Conservation (phyloP, 2,329 filamentous ascomycete genomes). For the Raffaelea ambrosiae region DNA sequence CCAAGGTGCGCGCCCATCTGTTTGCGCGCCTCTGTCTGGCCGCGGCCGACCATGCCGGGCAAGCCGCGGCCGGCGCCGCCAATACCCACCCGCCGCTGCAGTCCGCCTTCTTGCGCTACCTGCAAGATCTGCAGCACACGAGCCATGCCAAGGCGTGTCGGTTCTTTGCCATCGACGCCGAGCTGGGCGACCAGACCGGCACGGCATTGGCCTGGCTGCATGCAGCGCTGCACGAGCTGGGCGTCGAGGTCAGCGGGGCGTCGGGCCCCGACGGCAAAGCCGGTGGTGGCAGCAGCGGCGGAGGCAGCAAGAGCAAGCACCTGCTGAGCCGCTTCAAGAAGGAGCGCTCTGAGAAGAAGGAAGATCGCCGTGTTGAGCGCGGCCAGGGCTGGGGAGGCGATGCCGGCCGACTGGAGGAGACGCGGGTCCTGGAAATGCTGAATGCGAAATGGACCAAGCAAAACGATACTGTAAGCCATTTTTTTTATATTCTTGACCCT, state of each 20-base stretch:
- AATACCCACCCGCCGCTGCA: conserved; percentile 13
- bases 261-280: neutral
- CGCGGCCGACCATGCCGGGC: conserved; percentile 76
- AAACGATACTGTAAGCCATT: conserved; percentile 70
- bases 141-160: conserved; percentile 79
- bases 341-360: conserved; percentile 66
- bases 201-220: conserved; percentile 80
- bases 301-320: conserved; percentile 33
- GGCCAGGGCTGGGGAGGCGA: conserved; percentile 69
- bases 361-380: conserved; percentile 72
- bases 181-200: conserved; percentile 71
- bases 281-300: conserved; percentile 8
- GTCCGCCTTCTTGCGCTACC: conserved; percentile 63
- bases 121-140: conserved; percentile 65
- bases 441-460: conserved; percentile 84
- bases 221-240: conserved; percentile 68
- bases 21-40: conserved; percentile 84
- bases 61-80: conserved; percentile 41
- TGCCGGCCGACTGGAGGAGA: conserved; percentile 78
- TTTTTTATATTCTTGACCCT: neutral
- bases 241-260: conserved; percentile 42
- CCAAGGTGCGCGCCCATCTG: conserved; percentile 79
- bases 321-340: conserved; percentile 60
- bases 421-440: conserved; percentile 75
- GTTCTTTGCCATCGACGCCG: conserved; percentile 85